Evolutionary conservation across 2,329 filamentous ascomycete genomes (phyloP), one percentile per base, ranked within the genome.

Genomic region (Xylaria sp.): DNA sequence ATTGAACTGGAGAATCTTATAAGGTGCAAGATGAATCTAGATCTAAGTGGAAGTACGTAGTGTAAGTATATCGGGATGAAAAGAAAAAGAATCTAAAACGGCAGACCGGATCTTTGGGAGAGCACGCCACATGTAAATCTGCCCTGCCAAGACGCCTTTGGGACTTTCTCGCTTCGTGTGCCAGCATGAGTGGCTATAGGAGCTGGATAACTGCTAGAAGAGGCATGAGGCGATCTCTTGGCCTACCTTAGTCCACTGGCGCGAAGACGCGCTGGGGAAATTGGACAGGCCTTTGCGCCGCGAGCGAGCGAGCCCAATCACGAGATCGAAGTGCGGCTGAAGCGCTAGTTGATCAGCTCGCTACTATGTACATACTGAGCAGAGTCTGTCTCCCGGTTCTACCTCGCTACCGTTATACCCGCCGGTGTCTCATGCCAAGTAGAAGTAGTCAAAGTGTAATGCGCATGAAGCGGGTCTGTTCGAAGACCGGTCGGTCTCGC

Each of bases 261-360:
- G 21, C 50, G 18, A 40, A 13, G n/a, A 3, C n/a, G 55, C 35
- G 29, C 40, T 55, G 61, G 23, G 57, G 48, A 64, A 25, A 64
- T 60, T 54, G n/a, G 23, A 32, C 21, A 29, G 23, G 18, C 21
- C 32, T 27, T n/a, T n/a, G n/a, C n/a, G n/a, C n/a, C n/a, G n/a
- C n/a, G n/a, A n/a, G n/a, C n/a, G n/a, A n/a, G 23, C 37, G 44
- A 57, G 51, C 54, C 62, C 18, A 37, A 59, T 54, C 53, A 55
- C 60, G 60, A 59, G 48, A 37, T 64, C n/a, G 29, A 54, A 25
- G 51, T 71, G 69, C 69, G 69, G 69, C 69, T 71, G 69, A 69
- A 25, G 60, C 64, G 58, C 67, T 68, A 69, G 53, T 40, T 60
- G 42, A 65, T 67, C 69, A 71, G 69, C 63, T 69, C 29, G 42